Conservation (phyloP, 495 filamentous ascomycete species). For the Ramalina peruviana region DNA sequence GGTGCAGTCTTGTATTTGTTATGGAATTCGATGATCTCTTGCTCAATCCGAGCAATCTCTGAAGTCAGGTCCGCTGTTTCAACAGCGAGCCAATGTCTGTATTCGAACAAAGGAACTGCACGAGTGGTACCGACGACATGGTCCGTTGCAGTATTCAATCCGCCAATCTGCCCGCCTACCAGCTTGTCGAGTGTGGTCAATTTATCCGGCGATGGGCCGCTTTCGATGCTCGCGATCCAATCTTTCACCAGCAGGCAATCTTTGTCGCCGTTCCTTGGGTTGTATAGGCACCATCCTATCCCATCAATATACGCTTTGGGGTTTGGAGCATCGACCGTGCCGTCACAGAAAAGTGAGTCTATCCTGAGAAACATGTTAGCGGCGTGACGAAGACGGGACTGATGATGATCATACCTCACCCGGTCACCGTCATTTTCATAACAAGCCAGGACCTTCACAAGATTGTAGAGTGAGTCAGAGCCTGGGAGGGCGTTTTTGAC, state of each 20-base stretch:
- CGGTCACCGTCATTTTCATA: constrained; percentile 8
- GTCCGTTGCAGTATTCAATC: constrained; percentile 6
- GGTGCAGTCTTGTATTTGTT: not conserved
- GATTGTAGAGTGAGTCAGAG: constrained; percentile 3
- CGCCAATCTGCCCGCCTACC: constrained; percentile 12
- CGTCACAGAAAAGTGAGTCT: constrained; percentile 1
- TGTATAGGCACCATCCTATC: not conserved
- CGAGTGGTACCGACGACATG: constrained; percentile 9
- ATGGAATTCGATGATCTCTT: constrained; percentile 7
- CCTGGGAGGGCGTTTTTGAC: constrained; percentile 7
- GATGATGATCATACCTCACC: constrained; percentile 1
- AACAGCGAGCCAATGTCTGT: constrained; percentile 5
- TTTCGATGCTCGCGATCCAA: constrained; percentile 12
- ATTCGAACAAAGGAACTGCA: constrained; percentile 17
- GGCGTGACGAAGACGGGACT: no score
- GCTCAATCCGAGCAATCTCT: constrained; percentile 1
- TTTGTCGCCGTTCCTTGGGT: not conserved
- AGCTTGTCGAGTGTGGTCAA: constrained; percentile 7
- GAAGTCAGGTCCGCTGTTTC: not conserved
- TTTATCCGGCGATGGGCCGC: constrained; percentile 7
- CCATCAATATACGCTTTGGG: constrained; percentile 2
- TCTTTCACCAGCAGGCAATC: constrained; percentile 9
- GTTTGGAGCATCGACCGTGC: not conserved
- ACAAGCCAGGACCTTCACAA: constrained; percentile 13
- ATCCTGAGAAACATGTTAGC: constrained; percentile 1